Evolutionary conservation across 2,329 filamentous ascomycete species (phyloP).

Genomic region (Venturia oleaginea): DNA sequence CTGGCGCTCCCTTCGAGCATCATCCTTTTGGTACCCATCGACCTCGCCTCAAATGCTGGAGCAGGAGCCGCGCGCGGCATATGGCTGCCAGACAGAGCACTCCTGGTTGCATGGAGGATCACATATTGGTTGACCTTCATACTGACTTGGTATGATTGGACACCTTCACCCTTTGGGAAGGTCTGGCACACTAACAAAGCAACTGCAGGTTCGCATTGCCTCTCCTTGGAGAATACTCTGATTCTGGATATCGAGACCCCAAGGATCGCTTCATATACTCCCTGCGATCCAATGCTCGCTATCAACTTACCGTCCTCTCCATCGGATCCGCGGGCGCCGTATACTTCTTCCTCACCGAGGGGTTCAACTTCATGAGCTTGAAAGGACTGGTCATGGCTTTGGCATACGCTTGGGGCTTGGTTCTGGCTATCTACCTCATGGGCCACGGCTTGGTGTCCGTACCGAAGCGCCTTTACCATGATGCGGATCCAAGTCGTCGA

Average conservation of each 20-base stretch:
- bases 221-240: constrained; percentile 86
- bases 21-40: constrained; percentile 86
- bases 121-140: constrained; percentile 96
- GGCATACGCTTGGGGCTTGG: constrained; percentile 86
- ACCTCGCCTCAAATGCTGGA: constrained; percentile 77
- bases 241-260: constrained; percentile 84
- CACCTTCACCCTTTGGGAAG: background rate
- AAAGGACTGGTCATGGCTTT: constrained; percentile 87
- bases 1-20: constrained; percentile 86
- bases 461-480: constrained; percentile 69
- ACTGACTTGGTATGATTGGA: constrained; percentile 66
- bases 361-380: constrained; percentile 61
- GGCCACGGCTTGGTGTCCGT: constrained; percentile 92
- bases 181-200: background rate
- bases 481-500: constrained; percentile 65
- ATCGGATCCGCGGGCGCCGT: constrained; percentile 62
- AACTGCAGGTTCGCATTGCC: constrained; percentile 73
- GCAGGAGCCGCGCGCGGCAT: constrained; percentile 66
- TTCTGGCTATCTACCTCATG: constrained; percentile 94
- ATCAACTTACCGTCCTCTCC: constrained; percentile 71
- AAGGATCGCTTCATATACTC: constrained; percentile 76
- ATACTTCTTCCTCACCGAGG: constrained; percentile 75
- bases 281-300: constrained; percentile 76
- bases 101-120: constrained; percentile 87
- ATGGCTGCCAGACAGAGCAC: constrained; percentile 70